Conservation (phyloP, 1,139 yeast genomes). For the Pichia sp. region DNA sequence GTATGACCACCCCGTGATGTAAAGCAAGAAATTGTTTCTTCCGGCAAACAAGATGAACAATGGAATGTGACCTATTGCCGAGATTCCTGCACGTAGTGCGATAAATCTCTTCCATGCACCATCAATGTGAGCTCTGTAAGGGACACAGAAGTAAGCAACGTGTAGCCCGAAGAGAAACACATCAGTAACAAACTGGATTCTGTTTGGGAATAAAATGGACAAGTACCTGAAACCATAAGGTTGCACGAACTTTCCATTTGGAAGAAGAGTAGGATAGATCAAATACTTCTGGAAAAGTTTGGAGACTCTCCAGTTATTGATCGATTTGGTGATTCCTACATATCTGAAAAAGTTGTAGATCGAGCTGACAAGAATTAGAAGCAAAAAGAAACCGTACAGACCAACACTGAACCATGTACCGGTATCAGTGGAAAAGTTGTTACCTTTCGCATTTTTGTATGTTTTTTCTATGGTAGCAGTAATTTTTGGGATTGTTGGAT, state of each 20-base stretch:
- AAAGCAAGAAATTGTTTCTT: conserved; percentile 56
- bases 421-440: conserved; percentile 23
- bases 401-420: conserved; percentile 37
- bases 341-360: conserved; percentile 26
- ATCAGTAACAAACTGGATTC: conserved; percentile 43
- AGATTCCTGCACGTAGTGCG: conserved; percentile 47
- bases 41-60: conserved; percentile 52
- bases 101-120: conserved; percentile 46
- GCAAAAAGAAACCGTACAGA: conserved; percentile 38
- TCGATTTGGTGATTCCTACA: conserved; percentile 17
- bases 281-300: conserved; percentile 23
- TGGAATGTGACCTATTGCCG: conserved; percentile 45
- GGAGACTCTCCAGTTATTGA: conserved; percentile 16
- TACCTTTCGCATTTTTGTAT: conserved; percentile 15
- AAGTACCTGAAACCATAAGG: conserved; percentile 17
- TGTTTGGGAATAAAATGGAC: conserved; percentile 43
- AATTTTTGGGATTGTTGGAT: conserved; percentile 19
- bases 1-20: conserved; percentile 58
- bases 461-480: conserved; percentile 1
- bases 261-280: conserved; percentile 25
- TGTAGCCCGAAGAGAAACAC: conserved; percentile 20
- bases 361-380: conserved; percentile 28
- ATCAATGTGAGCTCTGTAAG: conserved; percentile 37
- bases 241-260: conserved; percentile 24
- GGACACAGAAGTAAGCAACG: conserved; percentile 36